Evolutionary conservation across 495 filamentous ascomycete species (phyloP), one percentile per base, ranked within the genome.

Genomic region (Podospora didyma): DNA sequence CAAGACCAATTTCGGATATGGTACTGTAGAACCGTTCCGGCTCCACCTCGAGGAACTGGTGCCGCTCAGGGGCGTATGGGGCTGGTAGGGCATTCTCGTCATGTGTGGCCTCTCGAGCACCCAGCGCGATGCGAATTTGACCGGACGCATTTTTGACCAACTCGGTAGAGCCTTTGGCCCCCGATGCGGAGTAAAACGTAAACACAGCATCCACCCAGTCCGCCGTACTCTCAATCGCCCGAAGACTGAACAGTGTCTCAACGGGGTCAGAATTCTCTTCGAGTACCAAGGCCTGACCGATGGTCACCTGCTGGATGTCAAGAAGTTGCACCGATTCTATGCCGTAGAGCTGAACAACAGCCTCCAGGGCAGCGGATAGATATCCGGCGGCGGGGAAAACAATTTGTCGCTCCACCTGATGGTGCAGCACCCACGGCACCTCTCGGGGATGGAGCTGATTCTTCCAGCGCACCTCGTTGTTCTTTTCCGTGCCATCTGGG

Each of bases 361-460:
- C 75, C 53, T 88, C 84, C 0, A 81, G 28, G 0, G 75, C 76
- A 26, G 74, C 72, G 2, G 66, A 65, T 1, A 79, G 51, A 54
- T 81, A 86, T 0, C 71, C 79, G 0, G 82, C 73, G 9, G 69
- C 82, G 2, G 85, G 84, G 44, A 83, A 82, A 0, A 89, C 68
- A 2, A 56, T 53, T 46, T 74, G 68, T 16, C 63, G 42, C 19
- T 75, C 66, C 2, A 76, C 7, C 6, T 52, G 51, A 58, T 84
- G 81, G 26, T 73, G 73, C 0, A 50, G 11, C 0, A 83, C 41
- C 79, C 79, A 85, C 0, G 70, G 67, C 0, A 71, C 48, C 48
- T 84, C 77, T 0, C 46, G 46, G 0, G 63, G 28, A 2, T 64
- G 56, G 1, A 84, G 51, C 9, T 70, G 22, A 47, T 82, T 74